Base-by-base conservation (phyloP, 2,329 filamentous ascomycete genomes). In the Sporothrix phasma region DNA sequence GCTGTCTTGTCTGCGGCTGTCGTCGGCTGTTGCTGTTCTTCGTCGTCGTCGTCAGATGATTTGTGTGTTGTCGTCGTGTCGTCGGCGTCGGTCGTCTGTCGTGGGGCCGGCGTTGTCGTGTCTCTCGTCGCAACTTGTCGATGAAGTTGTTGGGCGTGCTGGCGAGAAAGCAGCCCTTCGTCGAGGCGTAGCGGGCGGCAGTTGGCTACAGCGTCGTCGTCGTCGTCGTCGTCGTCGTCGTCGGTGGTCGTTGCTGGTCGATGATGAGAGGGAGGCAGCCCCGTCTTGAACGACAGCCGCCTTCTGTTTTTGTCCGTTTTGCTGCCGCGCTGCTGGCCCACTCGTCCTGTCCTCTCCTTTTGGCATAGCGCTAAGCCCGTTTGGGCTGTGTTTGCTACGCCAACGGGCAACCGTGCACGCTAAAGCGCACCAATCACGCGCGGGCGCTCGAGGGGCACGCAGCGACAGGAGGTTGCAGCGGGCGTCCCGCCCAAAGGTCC, bases 331-430 rank as follows among this genome's bases (percentile, higher is more conserved):
- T 41, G 41, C 46, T 58, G 34, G 47, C 53, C 62, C 54, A 37
- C 53, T n/a, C n/a, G n/a, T n/a, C n/a, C n/a, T 54, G 46, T 56
- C 37, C n/a, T 29, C 68, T 66, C 68, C 68, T 66, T 64, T 43
- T 64, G 67, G 66, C 68, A 69, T 66, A 39, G 59, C 58, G 53
- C 69, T 70, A 70, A 47, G 2, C 68, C 66, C 3, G 10, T 41
- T 67, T 61, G 3, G 66, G 67, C 8, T 22, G 17, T 61, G 51
- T 19, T 60, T 39, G 69, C 68, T 70, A 68, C 66, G n/a, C n/a
- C n/a, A 65, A 69, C 64, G 66, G 67, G 69, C 68, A 70, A 70
- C 69, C 68, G 69, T 69, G 68, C 69, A 54, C 54, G 41, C 49
- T 31, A 62, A 17, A 13, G 19, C 41, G 39, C 24, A 59, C 62